These are phyloP conservation scores for Arachis hypogaea DNA, from an alignment of 306 rosid genomes.

Conservation along the genomic window DNA sequence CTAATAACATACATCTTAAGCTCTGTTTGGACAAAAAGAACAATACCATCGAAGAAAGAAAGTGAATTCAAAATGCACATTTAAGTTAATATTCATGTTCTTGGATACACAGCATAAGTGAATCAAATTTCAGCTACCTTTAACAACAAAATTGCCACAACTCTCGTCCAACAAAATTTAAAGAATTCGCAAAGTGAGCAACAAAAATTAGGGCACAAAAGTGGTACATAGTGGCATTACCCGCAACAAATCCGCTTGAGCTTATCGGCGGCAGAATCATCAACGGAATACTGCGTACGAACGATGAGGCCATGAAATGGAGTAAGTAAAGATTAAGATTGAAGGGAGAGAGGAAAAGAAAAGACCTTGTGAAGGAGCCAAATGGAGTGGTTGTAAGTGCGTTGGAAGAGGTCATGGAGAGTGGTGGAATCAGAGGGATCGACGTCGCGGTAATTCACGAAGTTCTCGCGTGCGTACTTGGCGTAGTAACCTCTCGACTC, in stretches of 20 bases:
- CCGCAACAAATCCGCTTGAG: slow-evolving; percentile 55
- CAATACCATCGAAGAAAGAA: too few relatives aligned
- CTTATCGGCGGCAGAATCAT: slow-evolving; percentile 70
- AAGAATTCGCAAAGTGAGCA: too few relatives aligned
- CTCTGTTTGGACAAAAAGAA: too few relatives aligned
- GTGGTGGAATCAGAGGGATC: slow-evolving; percentile 47
- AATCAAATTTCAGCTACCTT: too few relatives aligned
- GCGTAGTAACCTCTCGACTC: slow-evolving; percentile 48
- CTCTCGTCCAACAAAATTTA: too few relatives aligned
- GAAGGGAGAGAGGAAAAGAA: neutral
- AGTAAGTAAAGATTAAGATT: neutral
- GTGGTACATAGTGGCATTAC: neutral
- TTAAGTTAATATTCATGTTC: too few relatives aligned
- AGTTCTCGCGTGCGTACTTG: slow-evolving; percentile 72
- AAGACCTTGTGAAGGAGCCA: slow-evolving; percentile 85
- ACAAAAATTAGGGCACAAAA: too few relatives aligned
- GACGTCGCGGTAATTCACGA: slow-evolving; percentile 43
- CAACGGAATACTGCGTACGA: slow-evolving; percentile 61
- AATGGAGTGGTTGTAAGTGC: slow-evolving; percentile 58
- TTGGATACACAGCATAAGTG: too few relatives aligned
- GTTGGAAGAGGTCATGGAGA: slow-evolving; percentile 37
- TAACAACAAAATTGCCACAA: too few relatives aligned
- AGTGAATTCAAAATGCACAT: too few relatives aligned
- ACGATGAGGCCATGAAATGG: slow-evolving; percentile 6
- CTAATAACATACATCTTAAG: too few relatives aligned